phyloP scores from a whole-genome alignment of 768 basidiomycete species.

The Tricholomella constricta region DNA sequence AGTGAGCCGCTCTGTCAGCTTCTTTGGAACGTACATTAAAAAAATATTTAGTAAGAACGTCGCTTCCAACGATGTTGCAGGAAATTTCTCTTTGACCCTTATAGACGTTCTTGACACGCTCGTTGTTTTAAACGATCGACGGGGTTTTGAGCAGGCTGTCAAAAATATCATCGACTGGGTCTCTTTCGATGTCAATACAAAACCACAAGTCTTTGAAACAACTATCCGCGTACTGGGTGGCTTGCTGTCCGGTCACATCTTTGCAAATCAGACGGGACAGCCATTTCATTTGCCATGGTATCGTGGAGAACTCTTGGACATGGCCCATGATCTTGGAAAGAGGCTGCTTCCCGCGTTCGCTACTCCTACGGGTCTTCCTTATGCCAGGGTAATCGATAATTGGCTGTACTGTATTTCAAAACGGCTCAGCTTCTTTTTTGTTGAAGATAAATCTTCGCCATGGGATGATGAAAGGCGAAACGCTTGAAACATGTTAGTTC shows the following conservation, averaged over 20 bases:
- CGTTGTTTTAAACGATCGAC: conserved; percentile 79
- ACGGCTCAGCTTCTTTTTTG: conserved; percentile 8
- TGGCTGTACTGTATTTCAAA: neutral
- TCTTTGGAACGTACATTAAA: conserved; percentile 1
- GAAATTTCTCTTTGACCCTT: conserved; percentile 87
- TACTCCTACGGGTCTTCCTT: conserved; percentile 90
- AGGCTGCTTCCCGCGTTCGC: conserved; percentile 89
- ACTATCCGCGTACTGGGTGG: conserved; percentile 95
- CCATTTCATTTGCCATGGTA: conserved; percentile 87
- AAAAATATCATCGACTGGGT: conserved; percentile 80
- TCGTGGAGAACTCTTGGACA: conserved; percentile 67
- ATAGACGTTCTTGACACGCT: conserved; percentile 86
- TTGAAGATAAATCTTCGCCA: conserved; percentile 80
- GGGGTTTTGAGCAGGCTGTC: conserved; percentile 84
- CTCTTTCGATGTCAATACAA: conserved; percentile 90
- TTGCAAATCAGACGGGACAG: conserved; percentile 65
- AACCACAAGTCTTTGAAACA: conserved; percentile 98
- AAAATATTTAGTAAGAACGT: conserved; percentile 56
- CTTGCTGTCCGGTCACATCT: conserved; percentile 82
- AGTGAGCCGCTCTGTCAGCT: conserved; percentile 28
- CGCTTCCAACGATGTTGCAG: conserved; percentile 89
- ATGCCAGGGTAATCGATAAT: conserved; percentile 66
- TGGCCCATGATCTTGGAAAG: conserved; percentile 87
- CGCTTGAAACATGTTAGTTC: conserved; percentile 78
- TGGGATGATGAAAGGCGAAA: conserved; percentile 77